Percentiles rank a stretch among this genome's conserved stretches.
These are phyloP conservation scores for Paracoccidioides brasiliensis DNA, from an alignment of 2,329 filamentous ascomycete species.

Conservation along the genomic window DNA sequence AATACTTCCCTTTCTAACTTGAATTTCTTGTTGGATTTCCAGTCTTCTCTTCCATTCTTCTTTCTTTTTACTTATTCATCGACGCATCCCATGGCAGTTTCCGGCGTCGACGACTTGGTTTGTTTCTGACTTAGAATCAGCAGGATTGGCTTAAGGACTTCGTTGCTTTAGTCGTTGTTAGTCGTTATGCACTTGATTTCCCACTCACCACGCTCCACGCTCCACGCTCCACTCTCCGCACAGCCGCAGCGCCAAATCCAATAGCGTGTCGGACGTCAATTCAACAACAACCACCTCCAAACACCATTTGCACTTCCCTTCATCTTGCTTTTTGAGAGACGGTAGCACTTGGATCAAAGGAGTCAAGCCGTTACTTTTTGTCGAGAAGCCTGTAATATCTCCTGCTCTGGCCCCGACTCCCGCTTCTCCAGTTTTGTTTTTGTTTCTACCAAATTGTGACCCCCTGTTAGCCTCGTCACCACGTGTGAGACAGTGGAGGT, in stretches of 20 bases:
- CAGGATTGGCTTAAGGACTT: constrained; percentile 16
- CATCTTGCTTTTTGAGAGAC: not conserved
- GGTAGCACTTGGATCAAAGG: too few relatives aligned
- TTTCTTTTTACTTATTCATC: not conserved
- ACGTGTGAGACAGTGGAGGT: not conserved
- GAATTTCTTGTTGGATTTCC: constrained; percentile 9
- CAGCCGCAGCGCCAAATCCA: not conserved
- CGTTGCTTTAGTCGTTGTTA: constrained; percentile 9
- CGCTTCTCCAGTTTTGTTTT: too few relatives aligned
- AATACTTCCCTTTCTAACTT: constrained; percentile 2
- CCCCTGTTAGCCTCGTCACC: not conserved
- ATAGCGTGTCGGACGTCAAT: not conserved
- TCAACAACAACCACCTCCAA: not conserved
- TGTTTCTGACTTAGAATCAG: constrained; percentile 14
- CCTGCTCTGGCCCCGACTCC: too few relatives aligned
- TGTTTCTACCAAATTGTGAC: too few relatives aligned
- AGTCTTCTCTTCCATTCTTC: constrained; percentile 9
- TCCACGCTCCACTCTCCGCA: not conserved
- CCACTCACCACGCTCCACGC: not conserved
- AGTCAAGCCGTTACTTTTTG: too few relatives aligned
- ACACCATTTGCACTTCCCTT: not conserved
- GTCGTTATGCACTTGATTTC: constrained; percentile 4
- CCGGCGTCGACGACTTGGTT: constrained; percentile 12
- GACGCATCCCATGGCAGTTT: constrained; percentile 16
- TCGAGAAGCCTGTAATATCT: too few relatives aligned